Conservation (phyloP, 2,329 filamentous ascomycete species). For the Geosmithia flava region DNA sequence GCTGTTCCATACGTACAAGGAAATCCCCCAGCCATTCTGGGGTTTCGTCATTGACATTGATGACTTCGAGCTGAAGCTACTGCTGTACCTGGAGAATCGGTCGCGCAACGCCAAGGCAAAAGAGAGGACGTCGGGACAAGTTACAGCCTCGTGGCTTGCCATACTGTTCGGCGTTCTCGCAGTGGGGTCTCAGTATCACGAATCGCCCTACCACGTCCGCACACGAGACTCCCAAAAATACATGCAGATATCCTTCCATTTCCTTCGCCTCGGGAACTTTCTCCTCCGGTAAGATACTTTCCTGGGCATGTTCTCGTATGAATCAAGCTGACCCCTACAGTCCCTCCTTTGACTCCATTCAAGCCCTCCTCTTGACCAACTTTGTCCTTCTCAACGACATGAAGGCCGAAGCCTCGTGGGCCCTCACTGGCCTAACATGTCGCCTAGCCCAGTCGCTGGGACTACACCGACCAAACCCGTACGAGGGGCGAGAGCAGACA, state of each 20-base stretch:
- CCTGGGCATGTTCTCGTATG: too few relatives aligned
- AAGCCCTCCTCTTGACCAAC: constrained; percentile 48
- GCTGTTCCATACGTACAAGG: constrained; percentile 53
- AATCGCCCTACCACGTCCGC: constrained; percentile 49
- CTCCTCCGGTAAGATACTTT: constrained; percentile 33
- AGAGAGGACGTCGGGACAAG: constrained; percentile 31
- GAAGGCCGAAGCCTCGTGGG: constrained; percentile 59
- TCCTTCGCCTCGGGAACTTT: constrained; percentile 51
- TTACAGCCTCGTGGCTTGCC: constrained; percentile 54
- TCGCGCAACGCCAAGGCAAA: constrained; percentile 39
- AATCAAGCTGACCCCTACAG: constrained; percentile 14
- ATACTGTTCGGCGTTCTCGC: constrained; percentile 54
- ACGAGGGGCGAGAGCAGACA: constrained; percentile 31
- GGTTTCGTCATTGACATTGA: constrained; percentile 55
- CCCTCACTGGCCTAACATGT: constrained; percentile 49
- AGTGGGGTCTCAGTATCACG: constrained; percentile 54
- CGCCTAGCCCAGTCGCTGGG: constrained; percentile 54
- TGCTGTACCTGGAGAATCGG: constrained; percentile 53
- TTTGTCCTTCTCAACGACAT: constrained; percentile 57
- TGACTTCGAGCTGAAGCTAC: constrained; percentile 50
- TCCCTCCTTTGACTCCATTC: constrained; percentile 53
- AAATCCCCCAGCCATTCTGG: constrained; percentile 57
- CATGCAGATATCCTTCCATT: constrained; percentile 53
- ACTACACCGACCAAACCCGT: constrained; percentile 34
- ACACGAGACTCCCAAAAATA: constrained; percentile 48